Conservation (phyloP, 116 monocot species). For the Dioscorea cayenensis region DNA sequence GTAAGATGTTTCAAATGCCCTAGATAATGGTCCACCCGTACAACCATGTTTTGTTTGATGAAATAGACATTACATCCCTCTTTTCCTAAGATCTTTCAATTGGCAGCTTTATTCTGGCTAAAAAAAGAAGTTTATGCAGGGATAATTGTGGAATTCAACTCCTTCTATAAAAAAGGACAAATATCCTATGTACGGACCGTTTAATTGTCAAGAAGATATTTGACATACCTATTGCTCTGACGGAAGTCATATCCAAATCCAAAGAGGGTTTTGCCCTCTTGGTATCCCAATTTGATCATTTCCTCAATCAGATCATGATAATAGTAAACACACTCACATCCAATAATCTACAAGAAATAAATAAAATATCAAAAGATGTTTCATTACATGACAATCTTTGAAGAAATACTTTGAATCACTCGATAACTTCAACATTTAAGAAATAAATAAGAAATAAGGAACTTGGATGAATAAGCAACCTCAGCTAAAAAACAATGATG, state of each 20-base stretch:
- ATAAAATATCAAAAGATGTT: neutral
- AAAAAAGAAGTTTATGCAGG: no score
- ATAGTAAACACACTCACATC: conserved; percentile 64
- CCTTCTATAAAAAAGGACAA: neutral
- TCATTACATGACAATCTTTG: neutral
- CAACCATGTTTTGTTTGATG: neutral
- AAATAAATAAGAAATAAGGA: neutral
- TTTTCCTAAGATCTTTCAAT: no score
- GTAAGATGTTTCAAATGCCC: no score
- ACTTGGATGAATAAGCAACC: no score
- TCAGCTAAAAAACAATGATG: no score
- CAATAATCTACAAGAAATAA: conserved; percentile 58
- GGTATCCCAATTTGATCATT: conserved; percentile 93
- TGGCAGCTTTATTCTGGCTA: no score
- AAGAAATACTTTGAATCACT: neutral
- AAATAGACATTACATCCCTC: neutral
- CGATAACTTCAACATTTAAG: neutral
- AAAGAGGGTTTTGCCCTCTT: conserved; percentile 98
- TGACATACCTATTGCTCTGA: conserved; percentile 89
- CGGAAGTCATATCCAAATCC: conserved; percentile 99
- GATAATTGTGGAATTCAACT: no score
- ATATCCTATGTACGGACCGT: neutral
- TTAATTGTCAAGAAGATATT: neutral
- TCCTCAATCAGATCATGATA: conserved; percentile 96
- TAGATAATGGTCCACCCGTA: no score